These are phyloP conservation scores for Eucalyptus erythrocorys DNA, from an alignment of 345 rosid genomes.

Conservation along the genomic window DNA sequence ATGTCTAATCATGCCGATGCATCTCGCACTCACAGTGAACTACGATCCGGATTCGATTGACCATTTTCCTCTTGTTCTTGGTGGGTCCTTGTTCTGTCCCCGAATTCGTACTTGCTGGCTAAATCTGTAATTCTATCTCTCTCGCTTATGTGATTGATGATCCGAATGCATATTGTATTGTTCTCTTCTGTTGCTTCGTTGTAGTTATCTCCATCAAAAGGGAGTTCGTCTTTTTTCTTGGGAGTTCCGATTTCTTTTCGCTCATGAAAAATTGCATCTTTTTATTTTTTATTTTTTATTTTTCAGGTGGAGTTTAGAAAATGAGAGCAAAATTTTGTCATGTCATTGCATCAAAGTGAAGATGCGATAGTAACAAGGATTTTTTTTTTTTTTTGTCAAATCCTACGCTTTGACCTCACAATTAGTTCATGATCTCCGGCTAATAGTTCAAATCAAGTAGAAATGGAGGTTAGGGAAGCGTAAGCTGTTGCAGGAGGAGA, in stretches of 20 bases:
- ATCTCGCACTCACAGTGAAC: neutral
- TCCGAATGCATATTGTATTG: neutral
- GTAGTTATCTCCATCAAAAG: too few species aligned
- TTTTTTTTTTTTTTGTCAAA: neutral
- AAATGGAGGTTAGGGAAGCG: neutral
- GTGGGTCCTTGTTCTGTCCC: neutral
- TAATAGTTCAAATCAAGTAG: neutral
- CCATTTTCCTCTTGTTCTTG: neutral
- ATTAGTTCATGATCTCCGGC: neutral
- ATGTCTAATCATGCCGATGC: neutral
- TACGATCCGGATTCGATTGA: neutral
- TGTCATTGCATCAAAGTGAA: neutral
- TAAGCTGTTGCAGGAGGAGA: neutral
- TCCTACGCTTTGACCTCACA: neutral
- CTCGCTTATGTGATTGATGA: neutral
- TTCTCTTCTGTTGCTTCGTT: too few species aligned
- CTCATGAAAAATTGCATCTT: too few species aligned
- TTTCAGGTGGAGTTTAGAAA: too few species aligned
- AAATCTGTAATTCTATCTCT: neutral
- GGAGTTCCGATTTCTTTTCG: too few species aligned
- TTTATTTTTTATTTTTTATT: too few species aligned
- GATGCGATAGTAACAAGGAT: neutral
- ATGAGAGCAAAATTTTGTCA: too few species aligned
- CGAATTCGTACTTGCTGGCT: neutral
- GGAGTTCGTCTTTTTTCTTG: too few species aligned